Base-by-base conservation (phyloP, 768 basidiomycete genomes). In the Pleurotus eryngii region DNA sequence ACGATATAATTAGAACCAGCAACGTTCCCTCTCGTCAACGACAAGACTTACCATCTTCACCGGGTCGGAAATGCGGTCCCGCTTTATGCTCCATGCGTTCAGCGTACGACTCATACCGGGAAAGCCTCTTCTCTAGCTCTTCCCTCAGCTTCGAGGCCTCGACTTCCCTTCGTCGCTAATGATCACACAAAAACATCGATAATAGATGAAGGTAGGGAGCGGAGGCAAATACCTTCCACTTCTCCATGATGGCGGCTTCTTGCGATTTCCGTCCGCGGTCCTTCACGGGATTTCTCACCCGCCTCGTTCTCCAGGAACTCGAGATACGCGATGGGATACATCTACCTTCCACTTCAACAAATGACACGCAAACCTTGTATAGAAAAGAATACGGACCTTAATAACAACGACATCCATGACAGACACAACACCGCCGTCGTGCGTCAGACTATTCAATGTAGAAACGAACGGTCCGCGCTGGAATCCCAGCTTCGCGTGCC, bases 401-500 rank as follows among this genome's bases (percentile, higher is more conserved):
- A 79, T 72, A 17, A 98, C 73, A 15, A 85, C 76, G 7, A 97
- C 59, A 65, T 94, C 88, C 79, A 95, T 76, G 6, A 87, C 78
- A 5, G 87, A 75, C 0, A 96, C 81, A 5, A 76, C 61, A 0
- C 96, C 97, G 0, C 97, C 97, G 64, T 95, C 90, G 0, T 84
- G 68, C 0, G 87, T 86, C 49, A 99, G 70, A 65, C 89, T 91
- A 57, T 85, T 80, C 60, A 98, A 72, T 0, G 90, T 89, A 0
- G 92, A 84, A 24, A 95, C 76, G 64, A 81, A 90, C 1, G 85
- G 86, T 3, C 74, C 72, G 20, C 64, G 72, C 58, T 81, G 82
- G 65, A 92, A 92, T 5, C 97, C 97, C 5, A 99, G 80, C 62
- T 87, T 91, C 1, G 86, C 77, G 65, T 97, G 83, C 97, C 97